These are phyloP conservation scores for Cladophialophora yegresii DNA, from an alignment of 2,329 filamentous ascomycete genomes.

Conservation along the genomic window DNA sequence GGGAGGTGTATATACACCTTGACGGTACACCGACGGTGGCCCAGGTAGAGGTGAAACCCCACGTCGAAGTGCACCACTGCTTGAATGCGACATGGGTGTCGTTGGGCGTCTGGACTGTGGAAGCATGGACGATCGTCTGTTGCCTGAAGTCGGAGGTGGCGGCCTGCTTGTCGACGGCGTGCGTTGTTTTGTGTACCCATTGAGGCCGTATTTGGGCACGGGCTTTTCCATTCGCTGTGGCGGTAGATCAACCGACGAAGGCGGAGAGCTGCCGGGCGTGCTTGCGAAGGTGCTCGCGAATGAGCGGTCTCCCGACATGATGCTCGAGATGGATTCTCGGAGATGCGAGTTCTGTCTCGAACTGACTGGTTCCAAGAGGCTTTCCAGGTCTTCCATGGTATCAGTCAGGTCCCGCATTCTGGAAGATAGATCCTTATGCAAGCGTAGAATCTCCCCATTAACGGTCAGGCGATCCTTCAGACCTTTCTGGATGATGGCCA, in stretches of 20 bases:
- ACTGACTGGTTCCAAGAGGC: conserved; percentile 69
- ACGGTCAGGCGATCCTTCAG: conserved; percentile 93
- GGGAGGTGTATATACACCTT: conserved; percentile 42
- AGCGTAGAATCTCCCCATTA: conserved; percentile 87
- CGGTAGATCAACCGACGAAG: conserved; percentile 63
- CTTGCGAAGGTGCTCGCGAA: conserved; percentile 69
- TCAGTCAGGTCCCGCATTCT: conserved; percentile 76
- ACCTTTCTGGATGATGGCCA: conserved; percentile 93
- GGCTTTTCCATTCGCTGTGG: conserved; percentile 55
- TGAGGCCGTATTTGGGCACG: conserved; percentile 45
- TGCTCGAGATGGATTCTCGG: conserved; percentile 88
- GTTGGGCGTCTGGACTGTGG: conserved; percentile 32
- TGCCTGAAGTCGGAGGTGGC: conserved; percentile 34
- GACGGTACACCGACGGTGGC: conserved; percentile 37
- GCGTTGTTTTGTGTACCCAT: conserved; percentile 35
- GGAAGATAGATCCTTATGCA: conserved; percentile 82
- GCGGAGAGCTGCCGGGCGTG: conserved; percentile 71
- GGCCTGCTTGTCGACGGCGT: conserved; percentile 47
- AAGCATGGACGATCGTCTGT: conserved; percentile 32
- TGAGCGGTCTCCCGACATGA: conserved; percentile 74
- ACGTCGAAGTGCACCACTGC: conserved; percentile 25
- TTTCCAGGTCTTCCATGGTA: conserved; percentile 76
- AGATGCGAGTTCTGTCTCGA: conserved; percentile 69
- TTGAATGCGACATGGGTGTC: conserved; percentile 33
- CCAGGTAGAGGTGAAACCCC: conserved; percentile 34